A percentile compares a stretch with the other conserved stretches of the same genome.
Evolutionary conservation across 495 filamentous ascomycete genomes (phyloP).

Genomic region (Acidiella bohemica): DNA sequence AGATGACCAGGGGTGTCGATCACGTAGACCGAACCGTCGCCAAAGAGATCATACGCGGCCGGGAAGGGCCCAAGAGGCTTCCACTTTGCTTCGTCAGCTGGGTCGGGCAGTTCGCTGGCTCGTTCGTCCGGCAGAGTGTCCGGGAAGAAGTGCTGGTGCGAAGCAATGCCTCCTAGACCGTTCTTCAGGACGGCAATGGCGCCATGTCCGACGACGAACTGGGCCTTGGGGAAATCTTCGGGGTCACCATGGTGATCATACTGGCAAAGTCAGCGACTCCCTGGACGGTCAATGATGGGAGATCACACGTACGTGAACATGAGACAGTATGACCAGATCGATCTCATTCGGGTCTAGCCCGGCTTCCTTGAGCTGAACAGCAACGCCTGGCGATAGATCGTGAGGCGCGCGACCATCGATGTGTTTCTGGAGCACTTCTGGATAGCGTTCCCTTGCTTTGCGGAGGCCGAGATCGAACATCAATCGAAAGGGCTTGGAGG

Average conservation of each 20-base stretch:
- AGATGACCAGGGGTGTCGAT: constrained; percentile 28
- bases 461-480: constrained; percentile 41
- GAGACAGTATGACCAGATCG: constrained; percentile 35
- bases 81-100: constrained; percentile 13
- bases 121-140: constrained; percentile 25
- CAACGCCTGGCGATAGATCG: constrained; percentile 29
- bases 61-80: constrained; percentile 24
- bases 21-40: constrained; percentile 26
- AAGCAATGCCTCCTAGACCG: constrained; percentile 20
- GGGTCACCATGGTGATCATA: constrained; percentile 41
- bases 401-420: constrained; percentile 30
- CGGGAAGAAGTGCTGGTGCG: constrained; percentile 25
- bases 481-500: constrained; percentile 18
- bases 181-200: constrained; percentile 30
- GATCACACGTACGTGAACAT: no score
- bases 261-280: no score
- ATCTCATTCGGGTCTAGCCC: constrained; percentile 26
- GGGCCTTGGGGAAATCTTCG: constrained; percentile 31
- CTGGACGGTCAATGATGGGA: no score
- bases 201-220: constrained; percentile 37
- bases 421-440: constrained; percentile 28
- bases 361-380: constrained; percentile 26
- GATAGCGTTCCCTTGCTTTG: constrained; percentile 30
- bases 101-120: constrained; percentile 22
- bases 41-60: constrained; percentile 22